These are phyloP conservation scores for Botrytis fabae DNA, from an alignment of 2,329 filamentous ascomycete species.

Conservation along the genomic window DNA sequence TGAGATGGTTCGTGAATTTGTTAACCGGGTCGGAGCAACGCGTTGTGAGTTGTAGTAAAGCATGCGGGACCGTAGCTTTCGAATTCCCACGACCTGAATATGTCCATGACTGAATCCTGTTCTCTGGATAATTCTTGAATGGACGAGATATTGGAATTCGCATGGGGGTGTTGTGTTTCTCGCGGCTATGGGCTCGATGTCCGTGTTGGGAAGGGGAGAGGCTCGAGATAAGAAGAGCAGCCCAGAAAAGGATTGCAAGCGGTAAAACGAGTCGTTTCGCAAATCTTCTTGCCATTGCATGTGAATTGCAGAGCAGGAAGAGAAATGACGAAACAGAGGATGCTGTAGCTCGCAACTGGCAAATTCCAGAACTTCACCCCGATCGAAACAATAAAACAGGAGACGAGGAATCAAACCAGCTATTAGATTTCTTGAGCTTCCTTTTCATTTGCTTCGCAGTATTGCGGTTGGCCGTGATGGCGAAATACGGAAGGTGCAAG, in stretches of 20 bases:
- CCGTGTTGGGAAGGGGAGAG: neutral
- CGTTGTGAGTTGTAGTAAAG: conserved; percentile 26
- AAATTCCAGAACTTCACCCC: neutral
- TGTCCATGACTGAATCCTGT: neutral
- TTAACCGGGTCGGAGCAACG: conserved; percentile 35
- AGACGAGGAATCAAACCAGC: neutral
- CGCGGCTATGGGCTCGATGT: neutral
- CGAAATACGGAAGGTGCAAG: neutral
- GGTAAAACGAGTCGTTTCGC: conserved; percentile 29
- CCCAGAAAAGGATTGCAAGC: conserved; percentile 24
- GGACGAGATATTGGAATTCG: conserved; percentile 23
- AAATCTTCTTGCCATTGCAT: conserved; percentile 23
- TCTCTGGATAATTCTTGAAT: conserved; percentile 22
- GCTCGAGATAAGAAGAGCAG: conserved; percentile 22
- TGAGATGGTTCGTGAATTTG: conserved; percentile 41
- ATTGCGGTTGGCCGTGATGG: neutral
- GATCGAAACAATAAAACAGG: neutral
- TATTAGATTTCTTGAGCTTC: too few species aligned
- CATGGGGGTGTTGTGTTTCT: neutral
- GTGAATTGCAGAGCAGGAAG: neutral
- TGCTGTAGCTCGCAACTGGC: neutral
- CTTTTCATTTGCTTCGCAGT: neutral
- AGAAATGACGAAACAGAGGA: neutral
- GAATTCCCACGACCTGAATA: neutral
- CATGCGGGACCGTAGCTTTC: conserved; percentile 20